Evolutionary conservation across 2,329 filamentous ascomycete species (phyloP).

Genomic region (Apiospora phragmitis): DNA sequence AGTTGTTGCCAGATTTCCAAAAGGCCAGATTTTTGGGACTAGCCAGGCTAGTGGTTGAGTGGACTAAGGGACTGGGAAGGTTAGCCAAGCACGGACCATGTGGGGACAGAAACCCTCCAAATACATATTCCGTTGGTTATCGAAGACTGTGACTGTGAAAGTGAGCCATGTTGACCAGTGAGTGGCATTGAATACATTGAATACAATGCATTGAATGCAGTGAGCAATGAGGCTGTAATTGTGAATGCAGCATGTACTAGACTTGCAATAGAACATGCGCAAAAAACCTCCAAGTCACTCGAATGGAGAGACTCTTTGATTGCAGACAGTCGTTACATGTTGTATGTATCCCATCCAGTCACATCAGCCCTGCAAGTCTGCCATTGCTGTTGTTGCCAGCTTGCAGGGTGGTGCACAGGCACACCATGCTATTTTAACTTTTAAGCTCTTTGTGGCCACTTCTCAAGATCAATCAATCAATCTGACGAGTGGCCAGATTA

Average conservation of each 20-base stretch:
- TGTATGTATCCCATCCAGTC: neutral
- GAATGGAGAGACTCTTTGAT: neutral
- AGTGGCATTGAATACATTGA: neutral
- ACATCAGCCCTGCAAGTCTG: neutral
- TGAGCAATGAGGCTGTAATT: neutral
- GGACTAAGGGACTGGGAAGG: neutral
- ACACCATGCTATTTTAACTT: neutral
- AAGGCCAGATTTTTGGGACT: slow-evolving; percentile 35
- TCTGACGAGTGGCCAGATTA: neutral
- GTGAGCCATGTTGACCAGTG: neutral
- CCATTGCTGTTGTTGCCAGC: neutral
- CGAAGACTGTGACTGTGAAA: too few relatives aligned
- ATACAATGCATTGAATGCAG: neutral
- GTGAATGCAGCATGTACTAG: neutral
- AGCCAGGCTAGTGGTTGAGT: slow-evolving; percentile 20
- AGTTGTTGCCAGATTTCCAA: slow-evolving; percentile 33
- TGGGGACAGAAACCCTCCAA: neutral
- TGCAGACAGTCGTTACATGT: neutral
- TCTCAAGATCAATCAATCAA: neutral
- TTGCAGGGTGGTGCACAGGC: neutral
- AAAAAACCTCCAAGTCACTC: neutral
- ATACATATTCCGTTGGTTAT: too few relatives aligned
- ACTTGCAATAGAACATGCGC: neutral
- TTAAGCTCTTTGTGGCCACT: neutral
- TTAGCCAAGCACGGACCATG: neutral